Conservation (phyloP, 805 yeast species). For the Saccharomycopsis malanga region DNA sequence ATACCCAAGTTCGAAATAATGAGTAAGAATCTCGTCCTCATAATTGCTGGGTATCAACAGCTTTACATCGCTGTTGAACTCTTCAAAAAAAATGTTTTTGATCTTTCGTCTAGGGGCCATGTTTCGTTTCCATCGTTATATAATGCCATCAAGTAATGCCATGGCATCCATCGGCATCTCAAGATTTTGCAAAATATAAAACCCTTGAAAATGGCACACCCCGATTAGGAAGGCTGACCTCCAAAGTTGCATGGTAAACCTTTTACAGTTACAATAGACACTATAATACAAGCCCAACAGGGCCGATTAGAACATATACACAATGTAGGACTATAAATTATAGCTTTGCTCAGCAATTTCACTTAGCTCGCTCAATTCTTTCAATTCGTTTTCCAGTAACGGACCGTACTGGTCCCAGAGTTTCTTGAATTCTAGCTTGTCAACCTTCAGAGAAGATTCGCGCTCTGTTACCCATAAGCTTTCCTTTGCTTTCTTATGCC, state of each 20-base stretch:
- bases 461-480: constrained; percentile 65
- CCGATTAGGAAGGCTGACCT: too few species aligned
- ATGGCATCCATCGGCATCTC: too few species aligned
- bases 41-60: constrained; percentile 19
- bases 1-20: constrained; percentile 19
- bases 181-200: too few species aligned
- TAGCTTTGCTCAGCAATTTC: constrained; percentile 48
- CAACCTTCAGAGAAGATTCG: constrained; percentile 31
- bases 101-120: neutral
- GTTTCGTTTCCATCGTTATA: too few species aligned
- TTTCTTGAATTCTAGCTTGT: constrained; percentile 44
- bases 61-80: neutral
- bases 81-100: constrained; percentile 3
- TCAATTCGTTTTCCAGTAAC: constrained; percentile 41
- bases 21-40: constrained; percentile 32
- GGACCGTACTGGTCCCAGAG: constrained; percentile 32
- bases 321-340: constrained; percentile 25
- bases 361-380: constrained; percentile 48
- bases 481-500: constrained; percentile 81
- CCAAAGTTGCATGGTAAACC: too few species aligned
- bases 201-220: too few species aligned
- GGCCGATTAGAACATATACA: too few species aligned
- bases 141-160: too few species aligned
- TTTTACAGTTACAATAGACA: neutral
- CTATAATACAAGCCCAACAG: too few species aligned